Evolutionary conservation across 179 eudicot genomes (phyloP).

Genomic region (Sideroxylon spinosum): DNA sequence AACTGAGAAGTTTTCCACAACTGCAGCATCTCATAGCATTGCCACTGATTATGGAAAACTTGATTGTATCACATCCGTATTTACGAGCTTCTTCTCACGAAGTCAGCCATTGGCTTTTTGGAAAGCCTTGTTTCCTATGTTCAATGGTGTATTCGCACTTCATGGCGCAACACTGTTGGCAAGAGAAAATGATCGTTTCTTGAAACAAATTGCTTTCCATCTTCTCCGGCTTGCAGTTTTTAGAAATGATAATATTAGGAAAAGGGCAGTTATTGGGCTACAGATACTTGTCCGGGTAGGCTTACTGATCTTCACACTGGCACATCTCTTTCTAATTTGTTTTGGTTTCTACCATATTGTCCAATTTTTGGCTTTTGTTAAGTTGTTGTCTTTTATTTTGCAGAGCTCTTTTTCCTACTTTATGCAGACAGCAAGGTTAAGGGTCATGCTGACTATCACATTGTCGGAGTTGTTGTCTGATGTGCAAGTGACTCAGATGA

Average conservation of each 20-base stretch:
- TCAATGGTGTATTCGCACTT: conserved; percentile 65
- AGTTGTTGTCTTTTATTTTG: conserved; percentile 24
- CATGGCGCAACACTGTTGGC: conserved; percentile 95
- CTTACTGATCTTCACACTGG: neutral
- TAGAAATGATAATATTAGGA: conserved; percentile 79
- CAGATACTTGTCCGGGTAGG: conserved; percentile 95
- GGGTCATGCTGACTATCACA: conserved; percentile 93
- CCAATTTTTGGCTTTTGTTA: neutral
- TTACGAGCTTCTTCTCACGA: conserved; percentile 84
- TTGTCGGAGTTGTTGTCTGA: conserved; percentile 98
- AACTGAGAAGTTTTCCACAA: conserved; percentile 73
- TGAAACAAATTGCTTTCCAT: conserved; percentile 97
- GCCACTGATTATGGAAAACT: conserved; percentile 97
- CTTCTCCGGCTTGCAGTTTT: conserved; percentile 96
- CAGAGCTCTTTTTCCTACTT: conserved; percentile 92
- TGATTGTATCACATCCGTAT: conserved; percentile 91
- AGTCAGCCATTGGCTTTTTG: conserved; percentile 83
- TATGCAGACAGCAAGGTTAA: conserved; percentile 75
- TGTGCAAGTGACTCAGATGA: conserved; percentile 95
- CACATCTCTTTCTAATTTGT: neutral
- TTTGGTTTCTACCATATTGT: neutral
- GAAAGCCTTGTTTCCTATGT: conserved; percentile 82
- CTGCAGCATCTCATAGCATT: conserved; percentile 73
- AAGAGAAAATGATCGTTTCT: conserved; percentile 95
- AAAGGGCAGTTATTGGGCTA: conserved; percentile 84